Percentiles rank a stretch among this genome's conserved stretches.
These are phyloP conservation scores for Immersiporthe knoxdaviesiana DNA, from an alignment of 2,329 filamentous ascomycete species.

Conservation along the genomic window DNA sequence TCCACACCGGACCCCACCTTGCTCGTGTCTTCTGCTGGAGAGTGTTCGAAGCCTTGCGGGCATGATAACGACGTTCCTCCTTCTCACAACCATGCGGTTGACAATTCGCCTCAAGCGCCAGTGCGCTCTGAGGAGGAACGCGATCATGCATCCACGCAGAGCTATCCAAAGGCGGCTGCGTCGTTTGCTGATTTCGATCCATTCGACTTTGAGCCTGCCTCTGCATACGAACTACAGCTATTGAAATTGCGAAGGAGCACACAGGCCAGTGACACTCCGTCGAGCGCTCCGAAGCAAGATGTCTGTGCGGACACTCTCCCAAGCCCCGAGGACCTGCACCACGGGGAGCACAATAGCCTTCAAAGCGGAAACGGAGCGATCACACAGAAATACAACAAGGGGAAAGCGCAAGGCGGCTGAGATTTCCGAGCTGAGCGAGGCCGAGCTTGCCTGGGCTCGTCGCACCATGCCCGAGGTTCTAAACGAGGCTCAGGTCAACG, in stretches of 20 bases:
- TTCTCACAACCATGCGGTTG: no score
- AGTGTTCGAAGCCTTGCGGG: background rate
- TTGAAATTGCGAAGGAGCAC: conserved; percentile 2
- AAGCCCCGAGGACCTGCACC: background rate
- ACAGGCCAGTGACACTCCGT: no score
- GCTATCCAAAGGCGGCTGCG: background rate
- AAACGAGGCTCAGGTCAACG: background rate
- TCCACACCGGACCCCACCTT: background rate
- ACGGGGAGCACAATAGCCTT: no score
- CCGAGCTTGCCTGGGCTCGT: conserved; percentile 20
- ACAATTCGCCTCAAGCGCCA: background rate
- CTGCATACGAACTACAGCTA: conserved; percentile 20
- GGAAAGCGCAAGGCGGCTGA: conserved; percentile 28
- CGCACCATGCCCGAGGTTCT: background rate
- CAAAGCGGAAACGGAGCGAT: background rate
- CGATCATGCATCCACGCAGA: background rate
- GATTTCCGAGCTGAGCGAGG: conserved; percentile 19
- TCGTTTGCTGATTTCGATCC: background rate
- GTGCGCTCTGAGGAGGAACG: background rate
- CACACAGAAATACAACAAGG: background rate
- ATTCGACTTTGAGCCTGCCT: conserved; percentile 3
- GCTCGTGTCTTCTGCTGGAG: background rate
- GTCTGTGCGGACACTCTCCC: background rate
- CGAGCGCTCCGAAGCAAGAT: background rate
- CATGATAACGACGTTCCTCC: background rate